Conservation (phyloP, 345 rosid species). For the Hibiscus syriacus region DNA sequence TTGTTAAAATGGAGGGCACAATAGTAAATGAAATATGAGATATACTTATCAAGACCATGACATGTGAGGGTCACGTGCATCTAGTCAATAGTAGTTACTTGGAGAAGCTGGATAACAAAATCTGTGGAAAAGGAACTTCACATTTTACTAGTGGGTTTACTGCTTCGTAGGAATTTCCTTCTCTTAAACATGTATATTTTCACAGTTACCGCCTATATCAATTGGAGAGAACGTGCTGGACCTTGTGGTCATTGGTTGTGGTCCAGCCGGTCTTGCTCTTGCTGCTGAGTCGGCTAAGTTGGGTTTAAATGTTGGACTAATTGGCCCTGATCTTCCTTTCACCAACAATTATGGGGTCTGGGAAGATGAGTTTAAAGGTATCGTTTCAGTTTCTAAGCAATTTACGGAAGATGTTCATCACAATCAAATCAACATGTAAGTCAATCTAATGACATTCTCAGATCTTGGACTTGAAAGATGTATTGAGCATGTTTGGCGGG, state of each 20-base stretch:
- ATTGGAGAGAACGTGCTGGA: slow-evolving; percentile 50
- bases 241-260: slow-evolving; percentile 94
- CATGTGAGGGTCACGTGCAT: slow-evolving; percentile 2
- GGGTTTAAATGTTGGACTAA: slow-evolving; percentile 78
- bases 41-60: neutral
- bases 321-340: slow-evolving; percentile 97
- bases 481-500: slow-evolving; percentile 93
- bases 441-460: slow-evolving; percentile 17
- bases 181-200: neutral
- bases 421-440: neutral
- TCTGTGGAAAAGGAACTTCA: too few species aligned
- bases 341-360: slow-evolving; percentile 96
- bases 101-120: too few species aligned
- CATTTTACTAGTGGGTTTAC: neutral
- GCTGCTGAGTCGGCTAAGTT: slow-evolving; percentile 91
- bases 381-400: neutral
- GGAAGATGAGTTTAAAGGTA: slow-evolving; percentile 98
- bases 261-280: slow-evolving; percentile 95
- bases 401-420: neutral
- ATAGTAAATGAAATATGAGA: too few species aligned
- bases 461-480: slow-evolving; percentile 89
- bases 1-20: slow-evolving; percentile 1
- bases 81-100: neutral
- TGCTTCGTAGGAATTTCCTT: neutral
- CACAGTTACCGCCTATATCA: slow-evolving; percentile 59